These are phyloP conservation scores for Fusarium chuoi DNA, from an alignment of 2,329 filamentous ascomycete genomes.

Conservation along the genomic window DNA sequence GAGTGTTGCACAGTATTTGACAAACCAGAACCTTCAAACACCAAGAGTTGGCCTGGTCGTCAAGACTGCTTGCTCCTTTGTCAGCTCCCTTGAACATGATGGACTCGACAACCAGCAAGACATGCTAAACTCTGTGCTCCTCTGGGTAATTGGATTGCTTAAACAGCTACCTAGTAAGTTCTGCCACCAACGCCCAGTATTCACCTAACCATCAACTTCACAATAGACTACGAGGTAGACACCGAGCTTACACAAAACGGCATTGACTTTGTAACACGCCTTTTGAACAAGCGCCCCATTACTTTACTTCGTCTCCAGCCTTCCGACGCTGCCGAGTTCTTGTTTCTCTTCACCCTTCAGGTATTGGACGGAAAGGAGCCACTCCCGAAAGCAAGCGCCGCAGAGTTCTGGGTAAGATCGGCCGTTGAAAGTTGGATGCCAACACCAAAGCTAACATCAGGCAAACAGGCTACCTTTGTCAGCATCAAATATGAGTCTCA, in stretches of 20 bases:
- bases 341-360: constrained; percentile 77
- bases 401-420: constrained; percentile 77
- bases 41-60: constrained; percentile 76
- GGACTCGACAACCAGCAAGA: constrained; percentile 56
- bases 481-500: constrained; percentile 56
- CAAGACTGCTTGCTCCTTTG: constrained; percentile 76
- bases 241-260: constrained; percentile 78
- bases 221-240: constrained; percentile 73
- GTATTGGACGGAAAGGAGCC: constrained; percentile 78
- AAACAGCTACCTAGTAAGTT: constrained; percentile 67
- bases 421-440: neutral
- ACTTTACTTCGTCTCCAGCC: constrained; percentile 69
- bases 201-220: neutral
- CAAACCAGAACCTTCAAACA: constrained; percentile 66
- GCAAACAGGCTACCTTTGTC: constrained; percentile 62
- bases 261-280: constrained; percentile 75
- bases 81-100: constrained; percentile 66
- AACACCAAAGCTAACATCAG: neutral
- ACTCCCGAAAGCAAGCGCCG: constrained; percentile 77
- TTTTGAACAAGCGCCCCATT: constrained; percentile 69
- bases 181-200: neutral
- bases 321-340: constrained; percentile 66
- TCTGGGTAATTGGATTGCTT: constrained; percentile 72
- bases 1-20: constrained; percentile 74
- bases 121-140: constrained; percentile 64